Conservation (phyloP, 2,329 filamentous ascomycete genomes). For the Sporothrix mexicana region DNA sequence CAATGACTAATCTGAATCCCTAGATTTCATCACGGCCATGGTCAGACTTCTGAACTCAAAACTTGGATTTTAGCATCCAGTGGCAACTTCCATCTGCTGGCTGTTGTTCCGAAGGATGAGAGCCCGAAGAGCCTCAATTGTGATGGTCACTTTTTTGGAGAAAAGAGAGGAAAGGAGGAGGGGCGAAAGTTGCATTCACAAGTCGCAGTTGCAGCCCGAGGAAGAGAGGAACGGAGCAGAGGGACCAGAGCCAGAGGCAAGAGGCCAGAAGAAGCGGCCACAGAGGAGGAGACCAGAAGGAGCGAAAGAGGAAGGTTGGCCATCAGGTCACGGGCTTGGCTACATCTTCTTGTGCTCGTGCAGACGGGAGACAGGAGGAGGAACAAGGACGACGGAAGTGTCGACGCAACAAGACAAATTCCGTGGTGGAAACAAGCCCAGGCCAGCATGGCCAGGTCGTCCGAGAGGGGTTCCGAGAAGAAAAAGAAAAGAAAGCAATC, state of each 20-base stretch:
- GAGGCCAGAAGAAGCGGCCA: no score
- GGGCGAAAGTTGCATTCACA: neutral
- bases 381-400: neutral
- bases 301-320: neutral
- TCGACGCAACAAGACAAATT: neutral
- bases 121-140: conserved; percentile 2
- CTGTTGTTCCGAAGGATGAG: conserved; percentile 13
- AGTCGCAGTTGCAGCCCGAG: neutral
- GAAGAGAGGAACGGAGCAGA: no score
- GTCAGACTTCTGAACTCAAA: neutral
- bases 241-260: no score
- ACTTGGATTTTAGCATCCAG: neutral
- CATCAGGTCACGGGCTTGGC: neutral
- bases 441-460: neutral
- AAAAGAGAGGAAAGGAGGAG: neutral
- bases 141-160: neutral
- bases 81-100: neutral
- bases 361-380: neutral
- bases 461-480: neutral
- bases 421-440: neutral
- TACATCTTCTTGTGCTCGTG: neutral
- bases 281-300: neutral
- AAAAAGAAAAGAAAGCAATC: neutral
- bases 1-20: no score
- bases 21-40: no score